Conservation (phyloP, 2,329 filamentous ascomycete species). For the Mycosphaerella sp. region DNA sequence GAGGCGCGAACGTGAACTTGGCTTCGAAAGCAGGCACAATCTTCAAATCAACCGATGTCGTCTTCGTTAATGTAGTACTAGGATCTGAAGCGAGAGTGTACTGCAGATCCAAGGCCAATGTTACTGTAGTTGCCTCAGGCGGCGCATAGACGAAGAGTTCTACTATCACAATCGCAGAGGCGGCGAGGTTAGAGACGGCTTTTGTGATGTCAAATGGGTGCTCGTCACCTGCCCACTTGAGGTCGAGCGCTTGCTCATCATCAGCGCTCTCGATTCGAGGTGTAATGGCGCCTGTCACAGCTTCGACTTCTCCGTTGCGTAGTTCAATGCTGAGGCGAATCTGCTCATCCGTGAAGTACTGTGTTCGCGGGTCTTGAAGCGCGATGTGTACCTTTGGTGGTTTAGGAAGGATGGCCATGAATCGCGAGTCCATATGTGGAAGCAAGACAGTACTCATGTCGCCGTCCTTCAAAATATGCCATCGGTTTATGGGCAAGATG, state of each 20-base stretch:
- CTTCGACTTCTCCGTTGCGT: conserved; percentile 75
- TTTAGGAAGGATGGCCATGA: conserved; percentile 72
- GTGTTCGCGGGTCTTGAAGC: conserved; percentile 55
- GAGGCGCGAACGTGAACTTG: conserved; percentile 78
- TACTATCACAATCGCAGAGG: conserved; percentile 13
- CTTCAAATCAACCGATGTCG: conserved; percentile 60
- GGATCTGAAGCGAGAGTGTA: conserved; percentile 77
- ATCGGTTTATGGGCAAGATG: conserved; percentile 11
- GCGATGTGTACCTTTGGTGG: conserved; percentile 84
- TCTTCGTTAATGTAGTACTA: conserved; percentile 74
- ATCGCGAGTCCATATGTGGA: conserved; percentile 44
- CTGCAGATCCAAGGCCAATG: conserved; percentile 64
- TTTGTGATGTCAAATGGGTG: conserved; percentile 11
- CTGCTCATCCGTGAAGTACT: conserved; percentile 80
- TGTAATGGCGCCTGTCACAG: conserved; percentile 62
- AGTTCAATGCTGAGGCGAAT: conserved; percentile 65
- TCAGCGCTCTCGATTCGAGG: conserved; percentile 41
- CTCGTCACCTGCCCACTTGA: conserved; percentile 31
- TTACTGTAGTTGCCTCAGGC: conserved; percentile 50
- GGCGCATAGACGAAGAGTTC: conserved; percentile 35
- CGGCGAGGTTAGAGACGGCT: conserved; percentile 9
- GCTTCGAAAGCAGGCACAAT: conserved; percentile 84
- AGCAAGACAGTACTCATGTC: conserved; percentile 17
- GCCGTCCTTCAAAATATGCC: conserved; percentile 17
- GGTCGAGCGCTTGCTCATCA: conserved; percentile 13